Conservation (phyloP, 225 moss, liverwort and hornwort genomes). For the Rhytidiadelphus loreus region DNA sequence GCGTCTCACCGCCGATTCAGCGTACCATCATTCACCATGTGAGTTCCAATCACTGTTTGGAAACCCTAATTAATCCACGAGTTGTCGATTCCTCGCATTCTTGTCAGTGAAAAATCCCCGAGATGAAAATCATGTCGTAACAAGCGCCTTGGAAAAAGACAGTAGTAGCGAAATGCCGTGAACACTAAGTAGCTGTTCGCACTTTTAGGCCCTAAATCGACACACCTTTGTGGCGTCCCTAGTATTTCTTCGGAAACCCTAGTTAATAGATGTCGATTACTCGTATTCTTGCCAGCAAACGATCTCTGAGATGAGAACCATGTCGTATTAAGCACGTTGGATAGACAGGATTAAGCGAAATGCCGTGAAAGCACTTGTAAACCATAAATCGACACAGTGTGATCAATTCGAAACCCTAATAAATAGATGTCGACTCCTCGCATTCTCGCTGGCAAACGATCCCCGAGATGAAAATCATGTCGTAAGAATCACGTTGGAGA, state of each 20-base stretch:
- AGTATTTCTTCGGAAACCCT: neutral
- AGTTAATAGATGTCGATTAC: neutral
- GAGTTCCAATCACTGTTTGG: neutral
- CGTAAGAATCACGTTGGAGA: neutral
- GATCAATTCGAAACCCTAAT: neutral
- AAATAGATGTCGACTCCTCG: too few species aligned
- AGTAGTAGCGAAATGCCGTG: neutral
- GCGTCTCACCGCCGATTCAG: conserved; percentile 4
- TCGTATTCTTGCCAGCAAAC: neutral
- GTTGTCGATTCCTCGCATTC: neutral
- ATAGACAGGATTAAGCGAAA: neutral
- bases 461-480: neutral
- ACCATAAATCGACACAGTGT: neutral
- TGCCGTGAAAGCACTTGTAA: neutral
- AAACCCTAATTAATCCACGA: neutral
- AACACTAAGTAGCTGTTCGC: neutral
- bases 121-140: neutral
- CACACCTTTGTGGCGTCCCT: neutral
- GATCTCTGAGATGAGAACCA: neutral
- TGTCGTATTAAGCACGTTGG: neutral
- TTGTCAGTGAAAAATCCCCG: neutral
- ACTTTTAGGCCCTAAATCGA: neutral
- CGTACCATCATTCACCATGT: neutral
- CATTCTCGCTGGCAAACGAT: neutral
- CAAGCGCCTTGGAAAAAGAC: neutral